Evolutionary conservation across 169 alveolate species (phyloP).

Genomic region (Fabrea salina): DNA sequence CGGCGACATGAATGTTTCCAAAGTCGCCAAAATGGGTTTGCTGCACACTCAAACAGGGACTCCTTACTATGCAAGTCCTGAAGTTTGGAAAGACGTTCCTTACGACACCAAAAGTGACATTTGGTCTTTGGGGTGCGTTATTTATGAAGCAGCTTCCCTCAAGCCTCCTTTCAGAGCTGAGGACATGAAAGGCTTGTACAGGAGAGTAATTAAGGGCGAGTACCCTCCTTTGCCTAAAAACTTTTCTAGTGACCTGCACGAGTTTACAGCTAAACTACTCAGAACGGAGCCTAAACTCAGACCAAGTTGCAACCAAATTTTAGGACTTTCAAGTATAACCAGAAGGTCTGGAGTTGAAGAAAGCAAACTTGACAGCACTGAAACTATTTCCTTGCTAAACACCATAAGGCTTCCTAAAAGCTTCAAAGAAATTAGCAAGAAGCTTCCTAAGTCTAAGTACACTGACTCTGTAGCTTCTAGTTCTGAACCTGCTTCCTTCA

Average conservation of each 20-base stretch:
- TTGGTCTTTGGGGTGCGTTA: conserved; percentile 92
- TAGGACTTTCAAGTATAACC: neutral
- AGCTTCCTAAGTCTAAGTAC: too few relatives aligned
- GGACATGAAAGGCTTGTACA: conserved; percentile 67
- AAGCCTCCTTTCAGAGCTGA: conserved; percentile 92
- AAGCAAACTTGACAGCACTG: too few relatives aligned
- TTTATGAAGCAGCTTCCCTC: conserved; percentile 90
- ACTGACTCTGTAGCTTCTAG: too few relatives aligned
- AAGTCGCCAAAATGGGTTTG: conserved; percentile 88
- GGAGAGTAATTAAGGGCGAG: conserved; percentile 65
- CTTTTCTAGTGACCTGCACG: conserved; percentile 63
- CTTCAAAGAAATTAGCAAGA: too few relatives aligned
- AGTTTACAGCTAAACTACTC: conserved; percentile 55
- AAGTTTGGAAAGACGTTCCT: conserved; percentile 83
- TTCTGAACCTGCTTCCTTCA: too few relatives aligned
- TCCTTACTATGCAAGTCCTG: conserved; percentile 97
- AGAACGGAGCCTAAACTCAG: conserved; percentile 64
- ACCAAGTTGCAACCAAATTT: conserved; percentile 66
- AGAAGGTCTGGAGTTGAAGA: too few relatives aligned
- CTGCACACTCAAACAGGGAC: conserved; percentile 95
- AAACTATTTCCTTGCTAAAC: too few relatives aligned
- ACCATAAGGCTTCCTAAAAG: too few relatives aligned
- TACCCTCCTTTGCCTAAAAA: conserved; percentile 62
- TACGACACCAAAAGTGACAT: conserved; percentile 94
- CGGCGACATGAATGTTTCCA: conserved; percentile 94